Evolutionary conservation across 1,139 yeast species (phyloP).

Genomic region (Candida sanyaensis): DNA sequence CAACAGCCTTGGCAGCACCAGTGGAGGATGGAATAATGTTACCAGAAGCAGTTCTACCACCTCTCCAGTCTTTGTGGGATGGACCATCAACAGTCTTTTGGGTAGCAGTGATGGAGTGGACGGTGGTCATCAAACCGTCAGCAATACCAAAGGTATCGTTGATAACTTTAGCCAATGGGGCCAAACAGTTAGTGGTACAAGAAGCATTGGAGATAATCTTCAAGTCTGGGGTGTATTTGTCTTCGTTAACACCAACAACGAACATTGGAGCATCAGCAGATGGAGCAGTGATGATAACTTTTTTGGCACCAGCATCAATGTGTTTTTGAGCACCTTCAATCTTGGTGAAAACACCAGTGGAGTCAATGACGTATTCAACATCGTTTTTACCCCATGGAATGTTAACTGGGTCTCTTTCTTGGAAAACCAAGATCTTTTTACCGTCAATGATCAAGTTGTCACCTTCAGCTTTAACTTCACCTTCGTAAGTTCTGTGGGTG

Average conservation of each 20-base stretch:
- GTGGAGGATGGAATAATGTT: conserved; percentile 89
- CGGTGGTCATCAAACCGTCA: conserved; percentile 91
- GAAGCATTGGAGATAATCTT: conserved; percentile 82
- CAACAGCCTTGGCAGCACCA: conserved; percentile 94
- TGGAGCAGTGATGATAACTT: conserved; percentile 87
- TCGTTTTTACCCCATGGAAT: conserved; percentile 83
- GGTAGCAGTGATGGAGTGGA: conserved; percentile 88
- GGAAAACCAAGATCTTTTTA: conserved; percentile 65
- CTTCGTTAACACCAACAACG: conserved; percentile 81
- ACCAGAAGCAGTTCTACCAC: conserved; percentile 90
- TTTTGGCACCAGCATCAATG: conserved; percentile 85
- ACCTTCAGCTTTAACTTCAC: conserved; percentile 64
- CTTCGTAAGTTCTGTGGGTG: conserved; percentile 77
- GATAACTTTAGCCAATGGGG: conserved; percentile 84
- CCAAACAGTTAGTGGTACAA: conserved; percentile 89
- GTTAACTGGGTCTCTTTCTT: conserved; percentile 74
- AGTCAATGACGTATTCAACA: conserved; percentile 81
- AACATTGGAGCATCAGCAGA: conserved; percentile 89
- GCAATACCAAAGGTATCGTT: conserved; percentile 79
- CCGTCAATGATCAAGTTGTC: conserved; percentile 65
- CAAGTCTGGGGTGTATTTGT: conserved; percentile 69
- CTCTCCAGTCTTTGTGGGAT: conserved; percentile 94
- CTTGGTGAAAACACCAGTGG: conserved; percentile 88
- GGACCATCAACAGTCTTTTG: conserved; percentile 93
- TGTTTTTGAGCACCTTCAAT: conserved; percentile 78